A percentile compares a stretch with the other conserved stretches of the same genome.
phyloP scores from a whole-genome alignment of 2,329 filamentous ascomycete genomes.

The Didymosphaeria variabile region DNA sequence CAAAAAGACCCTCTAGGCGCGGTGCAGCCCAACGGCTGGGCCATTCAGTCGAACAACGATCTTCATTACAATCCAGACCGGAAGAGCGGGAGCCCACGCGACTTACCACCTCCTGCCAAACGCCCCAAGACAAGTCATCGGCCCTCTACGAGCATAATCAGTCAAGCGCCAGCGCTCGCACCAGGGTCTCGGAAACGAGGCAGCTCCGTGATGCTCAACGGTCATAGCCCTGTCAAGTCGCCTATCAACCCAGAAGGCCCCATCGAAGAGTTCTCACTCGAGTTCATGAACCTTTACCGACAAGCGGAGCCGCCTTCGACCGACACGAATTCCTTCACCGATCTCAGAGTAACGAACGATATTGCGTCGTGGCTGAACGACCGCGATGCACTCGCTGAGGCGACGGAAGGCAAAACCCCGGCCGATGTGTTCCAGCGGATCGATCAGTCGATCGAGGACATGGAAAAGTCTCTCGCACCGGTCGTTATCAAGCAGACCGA shows the following conservation, averaged over 20 bases:
- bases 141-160: constrained; percentile 75
- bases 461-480: constrained; percentile 61
- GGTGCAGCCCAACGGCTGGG: constrained; percentile 72
- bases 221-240: constrained; percentile 79
- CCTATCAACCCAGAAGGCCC: constrained; percentile 73
- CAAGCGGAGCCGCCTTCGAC: constrained; percentile 64
- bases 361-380: constrained; percentile 83
- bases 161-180: constrained; percentile 70
- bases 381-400: constrained; percentile 71
- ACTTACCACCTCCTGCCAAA: constrained; percentile 72
- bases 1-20: constrained; percentile 70
- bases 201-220: constrained; percentile 66
- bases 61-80: constrained; percentile 57
- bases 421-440: constrained; percentile 76
- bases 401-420: constrained; percentile 69
- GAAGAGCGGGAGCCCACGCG: constrained; percentile 61
- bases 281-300: constrained; percentile 79
- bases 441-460: constrained; percentile 63
- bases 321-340: constrained; percentile 80
- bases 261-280: constrained; percentile 74
- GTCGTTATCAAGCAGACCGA: constrained; percentile 62
- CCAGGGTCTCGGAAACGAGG: constrained; percentile 70
- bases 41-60: constrained; percentile 65
- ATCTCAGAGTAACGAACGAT: constrained; percentile 76
- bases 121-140: constrained; percentile 85